Evolutionary conservation across 2,329 filamentous ascomycete species (phyloP).

Genomic region (Biscogniauxia mediterranea): DNA sequence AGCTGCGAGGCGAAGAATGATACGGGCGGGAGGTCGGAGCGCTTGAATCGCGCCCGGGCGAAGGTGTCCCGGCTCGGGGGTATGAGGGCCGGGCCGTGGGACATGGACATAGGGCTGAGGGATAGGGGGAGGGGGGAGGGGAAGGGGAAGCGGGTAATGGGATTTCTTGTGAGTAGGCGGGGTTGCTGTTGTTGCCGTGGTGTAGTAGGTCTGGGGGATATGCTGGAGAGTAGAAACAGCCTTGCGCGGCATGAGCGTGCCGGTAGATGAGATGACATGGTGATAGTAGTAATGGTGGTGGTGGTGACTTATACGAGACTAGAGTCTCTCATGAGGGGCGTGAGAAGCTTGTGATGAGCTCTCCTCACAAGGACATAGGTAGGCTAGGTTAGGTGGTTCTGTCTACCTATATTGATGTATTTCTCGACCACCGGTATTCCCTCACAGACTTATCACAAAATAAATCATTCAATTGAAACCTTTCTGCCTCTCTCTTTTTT

Average conservation of each 20-base stretch:
- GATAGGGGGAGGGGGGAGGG: neutral
- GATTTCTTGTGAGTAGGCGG: neutral
- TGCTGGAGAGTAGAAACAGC: neutral
- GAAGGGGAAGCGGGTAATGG: neutral
- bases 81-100: neutral
- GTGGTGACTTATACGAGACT: constrained; percentile 3
- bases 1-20: constrained; percentile 26
- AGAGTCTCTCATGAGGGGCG: constrained; percentile 2
- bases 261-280: constrained; percentile 5
- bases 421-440: no score
- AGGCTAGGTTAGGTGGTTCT: no score
- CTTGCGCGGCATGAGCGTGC: constrained; percentile 12
- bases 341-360: no score
- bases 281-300: constrained; percentile 2
- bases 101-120: constrained; percentile 2
- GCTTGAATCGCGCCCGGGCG: constrained; percentile 22
- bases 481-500: no score
- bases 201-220: neutral
- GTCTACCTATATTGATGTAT: no score
- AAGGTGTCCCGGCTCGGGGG: constrained; percentile 10
- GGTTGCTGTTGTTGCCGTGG: constrained; percentile 6
- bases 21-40: constrained; percentile 27
- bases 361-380: no score
- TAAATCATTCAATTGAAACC: no score
- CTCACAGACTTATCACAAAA: no score